A percentile compares a stretch with the other conserved stretches of the same genome.
Evolutionary conservation across 1,284 basidiomycete species (phyloP).

Genomic region (Marasmius fiardii): DNA sequence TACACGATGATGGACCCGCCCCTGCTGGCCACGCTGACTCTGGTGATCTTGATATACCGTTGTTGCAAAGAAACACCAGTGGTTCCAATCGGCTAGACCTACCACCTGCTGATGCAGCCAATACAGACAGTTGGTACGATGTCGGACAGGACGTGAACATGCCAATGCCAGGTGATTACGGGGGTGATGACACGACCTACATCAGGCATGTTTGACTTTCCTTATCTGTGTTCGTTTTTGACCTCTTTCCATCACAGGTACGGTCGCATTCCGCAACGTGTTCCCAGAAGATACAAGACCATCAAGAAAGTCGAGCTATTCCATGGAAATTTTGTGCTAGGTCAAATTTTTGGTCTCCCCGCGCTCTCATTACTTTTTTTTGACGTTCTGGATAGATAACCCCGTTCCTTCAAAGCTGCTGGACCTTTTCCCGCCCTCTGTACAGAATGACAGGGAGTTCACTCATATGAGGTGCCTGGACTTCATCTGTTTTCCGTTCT

Average conservation of each 20-base stretch:
- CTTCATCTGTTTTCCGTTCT: slow-evolving; percentile 52
- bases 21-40: background rate
- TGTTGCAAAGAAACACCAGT: background rate
- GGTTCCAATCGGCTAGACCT: background rate
- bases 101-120: background rate
- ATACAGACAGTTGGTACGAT: background rate
- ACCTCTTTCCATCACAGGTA: slow-evolving; percentile 41
- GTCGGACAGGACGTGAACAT: background rate
- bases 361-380: slow-evolving; percentile 79
- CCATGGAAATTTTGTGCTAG: slow-evolving; percentile 2
- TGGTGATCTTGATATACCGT: slow-evolving; percentile 6
- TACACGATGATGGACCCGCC: slow-evolving; percentile 8
- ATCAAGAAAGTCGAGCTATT: slow-evolving; percentile 80
- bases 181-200: background rate
- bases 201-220: background rate
- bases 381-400: slow-evolving; percentile 54
- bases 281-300: slow-evolving; percentile 86
- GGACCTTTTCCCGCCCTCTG: slow-evolving; percentile 39
- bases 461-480: slow-evolving; percentile 93
- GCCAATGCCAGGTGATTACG: background rate
- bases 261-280: slow-evolving; percentile 82
- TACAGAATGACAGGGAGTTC: slow-evolving; percentile 77
- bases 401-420: slow-evolving; percentile 85
- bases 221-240: slow-evolving; percentile 1
- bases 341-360: slow-evolving; percentile 24